Evolutionary conservation across 257 asterid genomes (phyloP), one percentile per base, ranked within the genome.

Genomic region (Scutellaria barbata): DNA sequence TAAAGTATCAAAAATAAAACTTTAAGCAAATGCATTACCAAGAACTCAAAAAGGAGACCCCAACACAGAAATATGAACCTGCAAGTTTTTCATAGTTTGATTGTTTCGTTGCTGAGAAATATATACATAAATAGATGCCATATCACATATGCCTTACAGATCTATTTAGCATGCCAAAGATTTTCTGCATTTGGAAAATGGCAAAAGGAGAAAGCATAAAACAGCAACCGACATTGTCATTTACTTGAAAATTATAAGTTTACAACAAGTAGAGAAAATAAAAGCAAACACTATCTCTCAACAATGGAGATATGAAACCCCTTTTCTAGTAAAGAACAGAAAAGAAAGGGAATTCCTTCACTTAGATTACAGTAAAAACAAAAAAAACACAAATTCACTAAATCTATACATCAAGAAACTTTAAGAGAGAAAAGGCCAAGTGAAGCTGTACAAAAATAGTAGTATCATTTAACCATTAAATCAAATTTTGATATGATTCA

Each of bases 51-150:
- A 40, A 1, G 12, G 48, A 2, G 51, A 2, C 10, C 8, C 50
- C 25, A 37, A 48, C 48, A 50, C 51, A 33, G 71, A 77, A 64
- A 64, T 16, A 12, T 22, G 74, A 62, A 52, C 68, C 59, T 55
- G 13, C 72, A 72, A 47, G 47, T 63, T 22, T 42, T 45, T 42
- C 51, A 69, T 40, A 37, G 54, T 43, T 53, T 30, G 20, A 13
- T 60, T 17, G 2, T 57, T 45, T 7, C 20, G 25, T 33, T 59
- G 58, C 48, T 16, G 59, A 54, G 58, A 63, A 10, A 41, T 11
- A 14, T n/a, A 61, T 41, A n/a, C n/a, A 20, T 8, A 46, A 64
- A 60, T 54, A 8, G 6, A 72, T 5, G 3, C 42, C 40, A 47
- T 6, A 35, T 46, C 57, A 61, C n/a, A 47, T 3, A 20, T 20